phyloP scores from a whole-genome alignment of 345 rosid genomes.

The Eucalyptus marginata region DNA sequence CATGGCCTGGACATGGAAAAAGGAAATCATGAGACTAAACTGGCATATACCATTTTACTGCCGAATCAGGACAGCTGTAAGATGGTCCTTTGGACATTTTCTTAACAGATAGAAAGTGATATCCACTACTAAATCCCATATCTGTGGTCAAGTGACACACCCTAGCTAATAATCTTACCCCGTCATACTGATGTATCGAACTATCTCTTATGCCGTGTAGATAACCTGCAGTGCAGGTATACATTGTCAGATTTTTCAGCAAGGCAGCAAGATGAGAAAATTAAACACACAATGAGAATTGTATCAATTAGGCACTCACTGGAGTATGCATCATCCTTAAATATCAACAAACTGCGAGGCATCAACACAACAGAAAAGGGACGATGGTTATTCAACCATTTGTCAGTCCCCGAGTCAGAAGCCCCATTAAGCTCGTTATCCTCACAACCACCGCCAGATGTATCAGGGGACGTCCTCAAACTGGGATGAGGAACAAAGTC shows the following conservation, averaged over 20 bases:
- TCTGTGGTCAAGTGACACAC: not conserved
- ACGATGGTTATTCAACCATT: conserved; percentile 10
- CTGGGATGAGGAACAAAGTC: conserved; percentile 73
- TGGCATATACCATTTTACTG: not conserved
- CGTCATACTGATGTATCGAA: conserved; percentile 24
- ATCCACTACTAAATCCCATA: not conserved
- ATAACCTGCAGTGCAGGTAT: conserved; percentile 39
- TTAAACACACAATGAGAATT: not conserved
- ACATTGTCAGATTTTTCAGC: not conserved
- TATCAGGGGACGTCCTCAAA: conserved; percentile 9
- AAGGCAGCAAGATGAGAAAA: not conserved
- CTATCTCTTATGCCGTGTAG: conserved; percentile 69
- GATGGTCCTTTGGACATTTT: not conserved
- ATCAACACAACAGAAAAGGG: conserved; percentile 59
- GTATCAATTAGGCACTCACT: conserved; percentile 11
- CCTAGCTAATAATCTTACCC: conserved; percentile 17
- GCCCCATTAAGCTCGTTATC: conserved; percentile 1
- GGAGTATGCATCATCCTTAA: conserved; percentile 68
- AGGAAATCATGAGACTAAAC: not conserved
- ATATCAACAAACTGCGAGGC: conserved; percentile 81
- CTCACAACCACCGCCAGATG: not conserved
- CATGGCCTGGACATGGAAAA: conserved; percentile 17
- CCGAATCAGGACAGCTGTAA: not conserved
- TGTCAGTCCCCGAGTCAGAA: conserved; percentile 4
- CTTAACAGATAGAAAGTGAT: not conserved